Evolutionary conservation across 2,329 filamentous ascomycete species (phyloP), one percentile per base, ranked within the genome.

Genomic region (Clonostachys sp.): DNA sequence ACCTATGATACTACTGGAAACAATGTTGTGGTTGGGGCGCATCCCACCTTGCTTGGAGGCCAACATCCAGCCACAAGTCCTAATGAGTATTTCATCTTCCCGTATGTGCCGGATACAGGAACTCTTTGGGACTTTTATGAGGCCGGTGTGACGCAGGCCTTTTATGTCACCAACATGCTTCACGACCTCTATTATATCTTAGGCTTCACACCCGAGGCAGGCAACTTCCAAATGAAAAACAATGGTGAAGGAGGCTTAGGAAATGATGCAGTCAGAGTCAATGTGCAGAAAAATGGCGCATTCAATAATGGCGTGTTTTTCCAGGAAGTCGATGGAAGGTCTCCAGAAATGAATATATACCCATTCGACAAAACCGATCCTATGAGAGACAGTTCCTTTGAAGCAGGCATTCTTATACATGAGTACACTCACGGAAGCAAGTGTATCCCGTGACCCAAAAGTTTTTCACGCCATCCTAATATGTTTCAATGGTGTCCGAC

Each of bases 141-240:
- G 41, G 74, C 75, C 10, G 77, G 76, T 1, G 60, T 75, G 40
- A 70, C 74, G 4, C 77, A 81, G 60, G 68, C 79, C 12, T 80
- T 77, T 64, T 81, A 80, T 64, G 79, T 73, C 1, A 66, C 69
- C 36, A 80, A 80, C 62, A 63, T 61, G 12, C 80, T 74, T 63
- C 77, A 80, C 55, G 77, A 81, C 51, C 59, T 80, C 1, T 67
- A 81, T 34, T 73, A 80, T 57, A 59, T 61, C 10, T 72, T 80
- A 4, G 76, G 77, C 16, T 80, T 80, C 61, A 75, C 65, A 44
- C 76, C 80, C 56, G 61, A 52, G 1, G 75, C 77, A 3, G 77
- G 76, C 3, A 80, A 80, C 62, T 80, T 80, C 58, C 68, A 80
- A 57, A 58, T 61, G 48, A 73, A 74, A 65, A 78, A 78, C 66